These are phyloP conservation scores for Russula brevipes DNA, from an alignment of 768 basidiomycete species.

Conservation along the genomic window DNA sequence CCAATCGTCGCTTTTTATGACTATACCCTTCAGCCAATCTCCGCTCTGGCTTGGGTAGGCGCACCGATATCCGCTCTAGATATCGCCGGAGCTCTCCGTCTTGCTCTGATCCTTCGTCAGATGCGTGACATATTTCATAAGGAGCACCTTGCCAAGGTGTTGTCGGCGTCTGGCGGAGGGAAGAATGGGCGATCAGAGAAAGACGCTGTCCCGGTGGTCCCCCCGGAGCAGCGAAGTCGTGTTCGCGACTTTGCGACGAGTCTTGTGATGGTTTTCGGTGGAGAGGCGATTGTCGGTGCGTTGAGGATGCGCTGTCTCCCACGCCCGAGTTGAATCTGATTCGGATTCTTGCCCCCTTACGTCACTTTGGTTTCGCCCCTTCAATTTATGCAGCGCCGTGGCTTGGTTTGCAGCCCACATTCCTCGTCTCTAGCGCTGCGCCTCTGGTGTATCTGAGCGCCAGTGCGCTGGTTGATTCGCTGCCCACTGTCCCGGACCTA, in stretches of 20 bases:
- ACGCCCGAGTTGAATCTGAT: background rate
- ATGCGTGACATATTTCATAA: slow-evolving; percentile 11
- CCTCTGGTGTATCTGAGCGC: slow-evolving; percentile 15
- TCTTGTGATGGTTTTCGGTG: slow-evolving; percentile 26
- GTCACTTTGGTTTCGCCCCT: background rate
- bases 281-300: slow-evolving; percentile 24
- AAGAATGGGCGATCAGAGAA: slow-evolving; percentile 2
- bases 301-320: background rate
- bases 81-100: slow-evolving; percentile 20
- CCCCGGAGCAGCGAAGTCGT: slow-evolving; percentile 14
- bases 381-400: slow-evolving; percentile 14
- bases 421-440: slow-evolving; percentile 11
- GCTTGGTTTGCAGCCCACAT: slow-evolving; percentile 24
- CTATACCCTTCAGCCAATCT: slow-evolving; percentile 19
- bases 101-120: slow-evolving; percentile 25
- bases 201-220: background rate
- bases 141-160: slow-evolving; percentile 9
- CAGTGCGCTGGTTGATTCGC: slow-evolving; percentile 13
- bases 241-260: slow-evolving; percentile 20
- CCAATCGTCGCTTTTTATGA: slow-evolving; percentile 23
- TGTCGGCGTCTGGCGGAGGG: background rate
- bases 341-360: background rate
- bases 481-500: slow-evolving; percentile 18
- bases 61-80: slow-evolving; percentile 19
- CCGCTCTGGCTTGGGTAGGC: slow-evolving; percentile 20